phyloP scores from a whole-genome alignment of 306 rosid genomes.

The Trichosanthes cucumerina region DNA sequence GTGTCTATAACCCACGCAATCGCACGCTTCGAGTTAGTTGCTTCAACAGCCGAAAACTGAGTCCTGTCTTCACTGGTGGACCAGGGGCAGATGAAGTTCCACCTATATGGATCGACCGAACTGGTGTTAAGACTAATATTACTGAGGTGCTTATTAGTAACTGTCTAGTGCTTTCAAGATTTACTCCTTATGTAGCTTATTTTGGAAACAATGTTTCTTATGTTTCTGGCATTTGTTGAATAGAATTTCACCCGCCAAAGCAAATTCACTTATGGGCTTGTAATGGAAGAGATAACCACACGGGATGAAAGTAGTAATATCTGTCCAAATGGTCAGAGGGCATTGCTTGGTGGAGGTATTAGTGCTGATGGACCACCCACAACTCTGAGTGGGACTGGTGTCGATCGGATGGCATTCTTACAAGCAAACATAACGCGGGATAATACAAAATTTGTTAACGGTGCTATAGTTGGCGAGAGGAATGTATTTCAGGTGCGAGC shows the following conservation, averaged over 20 bases:
- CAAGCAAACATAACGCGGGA: conserved; percentile 92
- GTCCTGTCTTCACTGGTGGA: conserved; percentile 96
- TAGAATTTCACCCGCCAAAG: conserved; percentile 93
- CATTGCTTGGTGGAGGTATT: conserved; percentile 80
- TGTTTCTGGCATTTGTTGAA: conserved; percentile 10
- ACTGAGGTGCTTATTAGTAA: conserved; percentile 48
- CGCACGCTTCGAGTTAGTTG: conserved; percentile 81
- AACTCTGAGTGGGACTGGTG: conserved; percentile 91
- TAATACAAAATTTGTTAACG: conserved; percentile 88
- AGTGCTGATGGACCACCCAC: conserved; percentile 96
- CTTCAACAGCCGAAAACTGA: conserved; percentile 86
- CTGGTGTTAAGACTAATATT: conserved; percentile 76
- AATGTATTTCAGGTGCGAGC: conserved; percentile 76
- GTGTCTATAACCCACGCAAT: conserved; percentile 54
- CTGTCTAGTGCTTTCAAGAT: conserved; percentile 3
- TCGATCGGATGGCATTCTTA: conserved; percentile 79
- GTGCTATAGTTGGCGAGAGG: conserved; percentile 71
- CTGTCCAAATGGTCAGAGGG: conserved; percentile 66
- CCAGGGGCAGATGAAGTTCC: conserved; percentile 97
- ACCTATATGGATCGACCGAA: conserved; percentile 92
- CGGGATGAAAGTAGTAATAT: conserved; percentile 79
- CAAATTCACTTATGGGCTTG: conserved; percentile 94
- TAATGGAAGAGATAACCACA: conserved; percentile 91
- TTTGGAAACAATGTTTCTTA: background rate
- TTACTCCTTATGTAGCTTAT: background rate